phyloP scores from a whole-genome alignment of 495 filamentous ascomycete species.

The Aspergillus haitiensis region DNA sequence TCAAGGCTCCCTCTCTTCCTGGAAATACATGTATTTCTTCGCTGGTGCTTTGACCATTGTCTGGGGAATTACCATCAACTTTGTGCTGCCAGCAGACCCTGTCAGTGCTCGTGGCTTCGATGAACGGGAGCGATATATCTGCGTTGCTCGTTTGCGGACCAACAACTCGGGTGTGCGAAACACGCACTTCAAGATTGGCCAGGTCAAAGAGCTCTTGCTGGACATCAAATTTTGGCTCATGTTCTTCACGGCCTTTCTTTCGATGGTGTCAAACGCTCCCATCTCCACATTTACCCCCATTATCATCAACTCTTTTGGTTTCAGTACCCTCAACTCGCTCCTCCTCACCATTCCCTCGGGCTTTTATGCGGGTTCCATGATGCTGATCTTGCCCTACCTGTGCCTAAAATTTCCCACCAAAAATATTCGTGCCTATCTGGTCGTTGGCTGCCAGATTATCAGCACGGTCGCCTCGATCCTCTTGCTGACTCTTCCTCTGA shows the following conservation, averaged over 20 bases:
- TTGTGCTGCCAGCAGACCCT: constrained; percentile 47
- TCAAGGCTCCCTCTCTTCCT: constrained; percentile 23
- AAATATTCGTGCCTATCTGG: constrained; percentile 14
- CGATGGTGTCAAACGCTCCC: constrained; percentile 46
- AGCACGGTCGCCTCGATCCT: constrained; percentile 35
- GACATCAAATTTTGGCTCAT: constrained; percentile 50
- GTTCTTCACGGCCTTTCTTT: constrained; percentile 38
- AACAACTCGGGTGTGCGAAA: constrained; percentile 49
- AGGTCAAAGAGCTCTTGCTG: constrained; percentile 44
- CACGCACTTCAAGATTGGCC: constrained; percentile 51
- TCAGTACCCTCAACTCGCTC: constrained; percentile 44
- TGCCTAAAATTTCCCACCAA: constrained; percentile 19
- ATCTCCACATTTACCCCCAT: constrained; percentile 43
- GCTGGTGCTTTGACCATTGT: constrained; percentile 28
- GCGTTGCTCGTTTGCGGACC: constrained; percentile 47
- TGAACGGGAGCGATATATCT: constrained; percentile 48
- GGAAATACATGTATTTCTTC: constrained; percentile 35
- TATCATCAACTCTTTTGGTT: constrained; percentile 48
- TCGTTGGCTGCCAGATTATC: constrained; percentile 15
- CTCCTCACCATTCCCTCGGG: constrained; percentile 44
- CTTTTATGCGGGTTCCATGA: constrained; percentile 37
- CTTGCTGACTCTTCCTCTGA: constrained; percentile 37
- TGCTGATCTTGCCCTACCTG: constrained; percentile 35
- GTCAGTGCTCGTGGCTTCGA: constrained; percentile 41
- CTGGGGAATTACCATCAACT: constrained; percentile 21